These are phyloP conservation scores for Grammothele lineata DNA, from an alignment of 768 basidiomycete genomes.

Conservation along the genomic window DNA sequence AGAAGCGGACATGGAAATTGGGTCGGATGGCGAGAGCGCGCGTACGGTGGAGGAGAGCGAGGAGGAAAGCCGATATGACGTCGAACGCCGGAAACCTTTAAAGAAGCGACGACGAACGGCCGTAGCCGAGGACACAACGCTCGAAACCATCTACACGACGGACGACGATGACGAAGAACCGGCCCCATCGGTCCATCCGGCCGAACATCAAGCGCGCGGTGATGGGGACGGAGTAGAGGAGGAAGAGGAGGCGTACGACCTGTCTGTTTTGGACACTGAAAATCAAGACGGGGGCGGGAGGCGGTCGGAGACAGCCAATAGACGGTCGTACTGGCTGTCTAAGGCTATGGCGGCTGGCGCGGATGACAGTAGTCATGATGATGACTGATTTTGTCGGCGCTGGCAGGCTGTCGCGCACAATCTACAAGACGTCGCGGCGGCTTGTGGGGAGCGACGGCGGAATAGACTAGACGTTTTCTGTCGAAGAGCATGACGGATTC, in stretches of 20 bases:
- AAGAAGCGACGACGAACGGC: conserved; percentile 45
- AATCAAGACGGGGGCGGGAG: conserved; percentile 18
- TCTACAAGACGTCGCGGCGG: no score
- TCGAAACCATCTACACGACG: conserved; percentile 47
- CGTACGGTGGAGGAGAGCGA: conserved; percentile 16
- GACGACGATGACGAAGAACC: conserved; percentile 40
- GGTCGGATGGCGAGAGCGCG: conserved; percentile 20
- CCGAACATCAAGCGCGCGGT: background rate
- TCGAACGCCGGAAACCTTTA: conserved; percentile 32
- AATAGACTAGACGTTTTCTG: no score
- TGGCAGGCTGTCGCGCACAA: no score
- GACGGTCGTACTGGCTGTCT: conserved; percentile 55
- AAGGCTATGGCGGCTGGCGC: conserved; percentile 38
- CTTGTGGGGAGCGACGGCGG: no score
- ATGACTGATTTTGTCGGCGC: conserved; percentile 9
- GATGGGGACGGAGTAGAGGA: conserved; percentile 27
- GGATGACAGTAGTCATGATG: conserved; percentile 19
- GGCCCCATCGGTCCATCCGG: conserved; percentile 8
- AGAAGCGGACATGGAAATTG: conserved; percentile 32
- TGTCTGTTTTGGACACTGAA: conserved; percentile 8
- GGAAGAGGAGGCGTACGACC: conserved; percentile 24
- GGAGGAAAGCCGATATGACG: conserved; percentile 39
- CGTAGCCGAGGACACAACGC: conserved; percentile 20
- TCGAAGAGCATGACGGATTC: no score
- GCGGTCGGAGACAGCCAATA: conserved; percentile 25